Evolutionary conservation across 73 alveolate species (phyloP).

Genomic region (Paramecium caudatum): DNA sequence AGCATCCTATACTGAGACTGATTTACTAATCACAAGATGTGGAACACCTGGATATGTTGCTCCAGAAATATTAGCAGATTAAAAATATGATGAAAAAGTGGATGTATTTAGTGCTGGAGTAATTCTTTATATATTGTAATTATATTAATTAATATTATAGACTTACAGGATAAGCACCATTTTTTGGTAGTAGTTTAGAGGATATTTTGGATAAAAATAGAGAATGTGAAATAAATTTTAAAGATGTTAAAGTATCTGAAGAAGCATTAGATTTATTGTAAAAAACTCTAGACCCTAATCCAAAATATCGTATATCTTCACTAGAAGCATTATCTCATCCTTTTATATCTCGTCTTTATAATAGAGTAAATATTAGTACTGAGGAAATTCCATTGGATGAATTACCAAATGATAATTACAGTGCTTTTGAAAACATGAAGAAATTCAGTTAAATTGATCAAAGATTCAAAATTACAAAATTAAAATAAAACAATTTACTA

Average conservation of each 20-base stretch:
- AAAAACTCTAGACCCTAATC: slow-evolving; percentile 73
- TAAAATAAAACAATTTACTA: background rate
- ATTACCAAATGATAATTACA: background rate
- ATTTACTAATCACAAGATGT: slow-evolving; percentile 78
- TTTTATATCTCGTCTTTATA: background rate
- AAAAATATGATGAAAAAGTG: slow-evolving; percentile 71
- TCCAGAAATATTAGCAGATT: slow-evolving; percentile 94
- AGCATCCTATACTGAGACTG: slow-evolving; percentile 68
- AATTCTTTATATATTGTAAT: slow-evolving; percentile 73
- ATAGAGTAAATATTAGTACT: background rate
- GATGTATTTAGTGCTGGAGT: slow-evolving; percentile 76
- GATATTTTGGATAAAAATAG: slow-evolving; percentile 48
- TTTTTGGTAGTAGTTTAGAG: slow-evolving; percentile 49
- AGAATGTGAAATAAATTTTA: slow-evolving; percentile 2
- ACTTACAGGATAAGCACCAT: slow-evolving; percentile 57
- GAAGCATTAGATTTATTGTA: slow-evolving; percentile 86
- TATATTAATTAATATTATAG: background rate
- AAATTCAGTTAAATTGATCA: slow-evolving; percentile 1
- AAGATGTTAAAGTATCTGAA: slow-evolving; percentile 74
- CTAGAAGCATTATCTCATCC: slow-evolving; percentile 84
- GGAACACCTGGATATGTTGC: slow-evolving; percentile 99
- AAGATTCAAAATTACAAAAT: background rate
- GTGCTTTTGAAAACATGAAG: slow-evolving; percentile 57
- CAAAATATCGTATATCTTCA: slow-evolving; percentile 80
- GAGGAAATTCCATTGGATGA: background rate